Evolutionary conservation across 345 rosid species (phyloP), one percentile per base, ranked within the genome.

Genomic region (Ricinus communis): DNA sequence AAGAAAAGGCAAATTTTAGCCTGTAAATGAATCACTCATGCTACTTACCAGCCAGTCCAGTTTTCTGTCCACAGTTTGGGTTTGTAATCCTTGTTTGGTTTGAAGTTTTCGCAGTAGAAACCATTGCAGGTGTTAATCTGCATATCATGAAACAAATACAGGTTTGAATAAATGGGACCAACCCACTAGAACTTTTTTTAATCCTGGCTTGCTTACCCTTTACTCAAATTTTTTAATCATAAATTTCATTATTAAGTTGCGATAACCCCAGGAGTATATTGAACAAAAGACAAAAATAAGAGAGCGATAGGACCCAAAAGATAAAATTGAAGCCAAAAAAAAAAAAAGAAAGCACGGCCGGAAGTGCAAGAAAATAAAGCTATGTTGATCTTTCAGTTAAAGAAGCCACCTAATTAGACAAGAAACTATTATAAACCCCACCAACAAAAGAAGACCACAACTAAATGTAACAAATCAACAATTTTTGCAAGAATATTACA

Each of bases 61-160:
- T 62, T 68, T 53, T 83, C 86, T 10, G 86, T 80, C 84, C 84
- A 83, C 77, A 83, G 72, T 50, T 77, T 80, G 36, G 86, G 86
- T 68, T 80, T 83, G 47, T 75, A 75, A 46, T 49, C 66, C 74
- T 73, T 71, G 78, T 83, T 80, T 7, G 86, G 86, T 56, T 69
- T 63, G 74, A 80, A 80, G 64, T 76, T 65, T 19, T 80, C 80
- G 30, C 86, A 83, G 77, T 83, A 83, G 73, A 71, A 83, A n/a
- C 80, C 86, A 58, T 83, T 83, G 68, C 86, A 83, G 65, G 80
- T 67, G 49, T 80, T 51, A 27, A 83, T 83, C 86, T 77, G 73
- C 52, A 58, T 9, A 21, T 8, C 33, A 46, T 47, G 22, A 51
- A 22, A 47, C 41, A 18, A 16, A 11, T 3, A 36, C 8, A 6